phyloP scores from a whole-genome alignment of 768 basidiomycete genomes.

The Epithele typhae region DNA sequence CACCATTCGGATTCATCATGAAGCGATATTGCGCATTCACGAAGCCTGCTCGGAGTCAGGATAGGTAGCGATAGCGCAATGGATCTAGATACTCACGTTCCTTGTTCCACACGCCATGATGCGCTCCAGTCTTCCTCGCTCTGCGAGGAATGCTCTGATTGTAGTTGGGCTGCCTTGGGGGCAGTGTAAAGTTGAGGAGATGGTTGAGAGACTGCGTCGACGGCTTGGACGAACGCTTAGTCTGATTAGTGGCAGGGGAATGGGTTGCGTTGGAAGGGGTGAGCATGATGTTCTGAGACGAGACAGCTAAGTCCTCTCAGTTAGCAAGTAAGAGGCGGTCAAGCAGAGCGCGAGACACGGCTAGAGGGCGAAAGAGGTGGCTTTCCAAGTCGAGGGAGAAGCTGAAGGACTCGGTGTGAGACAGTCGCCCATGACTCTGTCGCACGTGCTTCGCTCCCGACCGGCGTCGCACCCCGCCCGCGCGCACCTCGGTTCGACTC shows the following conservation, averaged over 20 bases:
- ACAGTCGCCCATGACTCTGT: conserved; percentile 24
- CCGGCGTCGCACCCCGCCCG: background rate
- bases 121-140: conserved; percentile 62
- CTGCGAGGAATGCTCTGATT: conserved; percentile 61
- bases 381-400: conserved; percentile 46
- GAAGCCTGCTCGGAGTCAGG: conserved; percentile 55
- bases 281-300: conserved; percentile 17
- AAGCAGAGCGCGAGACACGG: background rate
- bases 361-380: conserved; percentile 22
- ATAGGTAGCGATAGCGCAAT: background rate
- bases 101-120: conserved; percentile 79
- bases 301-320: conserved; percentile 26
- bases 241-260: conserved; percentile 48
- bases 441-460: conserved; percentile 24
- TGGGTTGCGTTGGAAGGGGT: conserved; percentile 15
- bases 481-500: background rate
- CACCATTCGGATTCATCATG: conserved; percentile 88
- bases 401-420: conserved; percentile 23
- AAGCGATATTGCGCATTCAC: conserved; percentile 97
- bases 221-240: conserved; percentile 61
- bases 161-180: conserved; percentile 73
- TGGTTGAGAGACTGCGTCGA: conserved; percentile 70
- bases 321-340: background rate
- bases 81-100: conserved; percentile 65
- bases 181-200: conserved; percentile 91